These are phyloP conservation scores for Paecilomyces sp. DNA, from an alignment of 2,329 filamentous ascomycete genomes.

Conservation along the genomic window DNA sequence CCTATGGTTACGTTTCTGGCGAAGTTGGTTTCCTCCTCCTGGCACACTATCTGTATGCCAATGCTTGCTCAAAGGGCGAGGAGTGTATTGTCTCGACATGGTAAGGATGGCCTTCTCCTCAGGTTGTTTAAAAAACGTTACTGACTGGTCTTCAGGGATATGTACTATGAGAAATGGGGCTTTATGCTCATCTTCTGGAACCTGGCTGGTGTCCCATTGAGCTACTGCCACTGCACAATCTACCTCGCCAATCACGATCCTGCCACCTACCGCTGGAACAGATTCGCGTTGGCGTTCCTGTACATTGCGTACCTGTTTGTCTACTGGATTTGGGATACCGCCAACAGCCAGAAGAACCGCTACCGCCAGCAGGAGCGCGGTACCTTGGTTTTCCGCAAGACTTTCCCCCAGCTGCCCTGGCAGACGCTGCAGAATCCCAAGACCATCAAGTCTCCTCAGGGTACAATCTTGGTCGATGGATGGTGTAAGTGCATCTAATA, in stretches of 20 bases:
- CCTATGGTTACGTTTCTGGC: constrained; percentile 77
- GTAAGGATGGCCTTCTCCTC: constrained; percentile 32
- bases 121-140: neutral
- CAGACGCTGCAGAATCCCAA: constrained; percentile 74
- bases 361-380: constrained; percentile 77
- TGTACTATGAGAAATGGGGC: constrained; percentile 95
- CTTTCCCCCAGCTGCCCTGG: constrained; percentile 89
- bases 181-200: constrained; percentile 99
- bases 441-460: constrained; percentile 64
- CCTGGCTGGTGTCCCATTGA: constrained; percentile 80
- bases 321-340: constrained; percentile 90
- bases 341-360: constrained; percentile 89
- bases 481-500: constrained; percentile 55
- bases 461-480: constrained; percentile 72
- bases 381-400: constrained; percentile 59
- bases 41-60: constrained; percentile 87
- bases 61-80: constrained; percentile 86
- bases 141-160: constrained; percentile 54
- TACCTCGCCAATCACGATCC: constrained; percentile 81
- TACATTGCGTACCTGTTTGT: constrained; percentile 69
- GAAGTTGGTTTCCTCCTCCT: constrained; percentile 78
- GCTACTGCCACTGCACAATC: constrained; percentile 89
- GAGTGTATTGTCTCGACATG: constrained; percentile 85
- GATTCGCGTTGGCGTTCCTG: constrained; percentile 56
- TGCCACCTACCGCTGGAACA: constrained; percentile 69